Conservation (phyloP, 108 stramenopile species). For the Tribonema minus region DNA sequence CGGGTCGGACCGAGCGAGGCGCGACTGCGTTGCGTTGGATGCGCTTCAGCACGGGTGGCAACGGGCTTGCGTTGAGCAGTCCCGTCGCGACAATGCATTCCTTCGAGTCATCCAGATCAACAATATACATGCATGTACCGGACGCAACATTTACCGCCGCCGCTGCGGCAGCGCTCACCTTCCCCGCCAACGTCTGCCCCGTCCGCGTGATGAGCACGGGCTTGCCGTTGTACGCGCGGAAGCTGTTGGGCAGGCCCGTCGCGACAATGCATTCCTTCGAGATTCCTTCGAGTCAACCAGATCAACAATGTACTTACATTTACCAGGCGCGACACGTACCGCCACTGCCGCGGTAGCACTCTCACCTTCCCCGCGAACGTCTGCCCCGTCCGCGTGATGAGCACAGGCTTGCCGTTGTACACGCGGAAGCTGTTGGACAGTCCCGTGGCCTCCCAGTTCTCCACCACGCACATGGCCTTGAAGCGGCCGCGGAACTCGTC, state of each 20-base stretch:
- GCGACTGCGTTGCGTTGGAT: background rate
- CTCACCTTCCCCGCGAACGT: constrained; percentile 39
- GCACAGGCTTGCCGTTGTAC: constrained; percentile 55
- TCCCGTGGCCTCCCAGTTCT: constrained; percentile 3
- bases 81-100: background rate
- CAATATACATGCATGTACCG: background rate
- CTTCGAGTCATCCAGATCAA: background rate
- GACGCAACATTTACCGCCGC: background rate
- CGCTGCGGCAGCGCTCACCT: background rate
- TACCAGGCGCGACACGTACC: background rate
- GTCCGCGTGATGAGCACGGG: constrained; percentile 54
- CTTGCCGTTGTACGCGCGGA: constrained; percentile 45
- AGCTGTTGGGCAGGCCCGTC: background rate
- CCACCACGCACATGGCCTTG: constrained; percentile 1
- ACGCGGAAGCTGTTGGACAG: background rate
- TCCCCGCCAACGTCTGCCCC: constrained; percentile 17
- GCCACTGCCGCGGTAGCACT: background rate
- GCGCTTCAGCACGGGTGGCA: background rate
- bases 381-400: constrained; percentile 44
- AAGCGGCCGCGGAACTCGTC: background rate
- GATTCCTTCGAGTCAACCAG: background rate
- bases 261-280: background rate
- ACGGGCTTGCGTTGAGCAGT: background rate
- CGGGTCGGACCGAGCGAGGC: background rate
- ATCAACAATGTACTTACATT: background rate